Percentiles rank a stretch among this genome's conserved stretches.
These are phyloP conservation scores for Eremomyces bilateralis DNA, from an alignment of 495 filamentous ascomycete species.

Conservation along the genomic window DNA sequence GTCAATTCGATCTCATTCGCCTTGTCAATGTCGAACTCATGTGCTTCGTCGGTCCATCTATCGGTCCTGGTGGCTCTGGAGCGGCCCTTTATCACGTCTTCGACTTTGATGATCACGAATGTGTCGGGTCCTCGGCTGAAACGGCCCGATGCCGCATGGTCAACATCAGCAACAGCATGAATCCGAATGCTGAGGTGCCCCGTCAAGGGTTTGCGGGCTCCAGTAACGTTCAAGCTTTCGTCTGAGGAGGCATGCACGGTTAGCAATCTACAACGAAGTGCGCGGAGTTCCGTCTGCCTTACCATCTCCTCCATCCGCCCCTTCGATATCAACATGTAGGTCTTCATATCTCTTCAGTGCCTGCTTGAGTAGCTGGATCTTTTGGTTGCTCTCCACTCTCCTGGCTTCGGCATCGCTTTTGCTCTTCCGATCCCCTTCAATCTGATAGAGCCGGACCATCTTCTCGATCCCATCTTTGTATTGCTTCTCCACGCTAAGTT, in stretches of 20 bases:
- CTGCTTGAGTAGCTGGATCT: conserved; percentile 89
- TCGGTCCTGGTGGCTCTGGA: conserved; percentile 78
- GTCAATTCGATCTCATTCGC: conserved; percentile 96
- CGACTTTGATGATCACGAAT: conserved; percentile 86
- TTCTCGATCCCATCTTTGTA: conserved; percentile 99
- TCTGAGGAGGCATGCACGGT: too few relatives aligned
- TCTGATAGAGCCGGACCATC: conserved; percentile 94
- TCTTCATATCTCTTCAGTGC: conserved; percentile 94
- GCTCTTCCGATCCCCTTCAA: conserved; percentile 96
- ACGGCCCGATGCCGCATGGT: conserved; percentile 70
- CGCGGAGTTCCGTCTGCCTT: conserved; percentile 7
- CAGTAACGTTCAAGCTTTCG: conserved; percentile 89
- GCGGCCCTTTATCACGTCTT: conserved; percentile 71
- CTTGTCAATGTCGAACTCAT: conserved; percentile 85
- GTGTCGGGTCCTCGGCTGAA: conserved; percentile 87
- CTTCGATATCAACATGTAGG: conserved; percentile 87
- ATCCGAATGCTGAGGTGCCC: conserved; percentile 74
- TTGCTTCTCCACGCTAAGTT: conserved; percentile 95
- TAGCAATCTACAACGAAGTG: conserved; percentile 2
- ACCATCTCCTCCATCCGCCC: conserved; percentile 69
- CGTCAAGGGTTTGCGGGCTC: conserved; percentile 78
- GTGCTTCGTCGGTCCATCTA: conserved; percentile 74
- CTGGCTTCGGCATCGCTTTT: conserved; percentile 74
- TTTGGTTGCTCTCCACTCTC: conserved; percentile 86
- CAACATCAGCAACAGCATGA: conserved; percentile 77